Conservation (phyloP, 352 stramenopile genomes). For the Globisporangium sylvaticum region DNA sequence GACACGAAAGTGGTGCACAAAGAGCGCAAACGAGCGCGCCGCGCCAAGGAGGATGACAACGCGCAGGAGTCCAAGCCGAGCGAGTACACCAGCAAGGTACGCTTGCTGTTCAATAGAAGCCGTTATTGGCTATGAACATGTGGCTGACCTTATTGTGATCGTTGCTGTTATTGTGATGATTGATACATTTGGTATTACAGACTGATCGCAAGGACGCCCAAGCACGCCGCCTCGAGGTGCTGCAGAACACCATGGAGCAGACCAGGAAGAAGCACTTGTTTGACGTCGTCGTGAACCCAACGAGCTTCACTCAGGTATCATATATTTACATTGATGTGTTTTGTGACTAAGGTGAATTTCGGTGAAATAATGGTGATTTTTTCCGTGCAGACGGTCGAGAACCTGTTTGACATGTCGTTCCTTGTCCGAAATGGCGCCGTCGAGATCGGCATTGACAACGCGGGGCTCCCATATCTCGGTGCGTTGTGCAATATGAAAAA, state of each 20-base stretch:
- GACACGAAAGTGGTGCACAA: conserved; percentile 75
- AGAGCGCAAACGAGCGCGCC: conserved; percentile 47
- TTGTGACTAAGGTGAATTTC: too few species aligned
- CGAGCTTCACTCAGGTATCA: conserved; percentile 83
- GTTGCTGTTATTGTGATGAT: neutral
- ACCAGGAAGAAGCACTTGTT: conserved; percentile 47
- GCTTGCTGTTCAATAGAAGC: neutral
- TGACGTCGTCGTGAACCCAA: conserved; percentile 63
- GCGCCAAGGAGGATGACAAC: conserved; percentile 43
- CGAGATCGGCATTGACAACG: conserved; percentile 59
- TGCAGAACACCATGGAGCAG: conserved; percentile 55
- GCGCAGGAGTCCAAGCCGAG: conserved; percentile 54
- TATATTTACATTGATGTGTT: too few species aligned
- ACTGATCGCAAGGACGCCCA: conserved; percentile 80
- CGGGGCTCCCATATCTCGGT: conserved; percentile 66
- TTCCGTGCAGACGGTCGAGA: conserved; percentile 62
- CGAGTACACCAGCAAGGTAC: conserved; percentile 75
- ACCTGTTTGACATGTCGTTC: conserved; percentile 84
- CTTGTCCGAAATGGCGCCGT: conserved; percentile 66
- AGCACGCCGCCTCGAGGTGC: conserved; percentile 59
- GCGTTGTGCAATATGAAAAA: conserved; percentile 5
- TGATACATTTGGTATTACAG: conserved; percentile 21
- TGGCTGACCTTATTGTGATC: too few species aligned
- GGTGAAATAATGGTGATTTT: too few species aligned
- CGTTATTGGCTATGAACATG: neutral